A percentile compares a stretch with the other conserved stretches of the same genome.
These are phyloP conservation scores for Vaccinium corymbosum DNA, from an alignment of 148 eudicot species.

Conservation along the genomic window DNA sequence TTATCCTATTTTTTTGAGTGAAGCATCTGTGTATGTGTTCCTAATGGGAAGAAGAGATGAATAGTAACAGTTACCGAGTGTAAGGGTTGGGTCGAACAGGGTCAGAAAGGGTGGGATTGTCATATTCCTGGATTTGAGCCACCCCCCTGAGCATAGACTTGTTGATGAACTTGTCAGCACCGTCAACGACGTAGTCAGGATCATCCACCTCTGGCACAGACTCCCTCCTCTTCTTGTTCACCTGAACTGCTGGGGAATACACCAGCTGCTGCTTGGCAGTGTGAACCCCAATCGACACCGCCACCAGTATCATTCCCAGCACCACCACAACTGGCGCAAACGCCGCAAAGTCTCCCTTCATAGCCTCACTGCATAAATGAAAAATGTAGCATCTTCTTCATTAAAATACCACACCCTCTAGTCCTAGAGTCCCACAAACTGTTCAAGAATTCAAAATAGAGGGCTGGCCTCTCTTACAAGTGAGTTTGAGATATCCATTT, in stretches of 20 bases:
- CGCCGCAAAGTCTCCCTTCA: constrained; percentile 19
- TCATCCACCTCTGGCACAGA: constrained; percentile 25
- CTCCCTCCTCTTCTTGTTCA: constrained; percentile 26
- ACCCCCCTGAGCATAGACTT: constrained; percentile 26
- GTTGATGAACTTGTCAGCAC: constrained; percentile 8
- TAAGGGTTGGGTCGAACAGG: constrained; percentile 9
- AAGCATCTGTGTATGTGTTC: too few species aligned
- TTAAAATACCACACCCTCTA: background rate
- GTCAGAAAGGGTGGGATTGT: background rate
- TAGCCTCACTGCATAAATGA: background rate
- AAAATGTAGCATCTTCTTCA: background rate
- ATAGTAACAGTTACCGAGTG: background rate
- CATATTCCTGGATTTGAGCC: constrained; percentile 19
- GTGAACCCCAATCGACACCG: constrained; percentile 20
- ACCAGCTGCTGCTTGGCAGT: constrained; percentile 24
- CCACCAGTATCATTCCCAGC: constrained; percentile 19
- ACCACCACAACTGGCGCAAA: constrained; percentile 23
- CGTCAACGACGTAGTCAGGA: constrained; percentile 12
- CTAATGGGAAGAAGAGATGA: background rate
- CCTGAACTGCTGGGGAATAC: constrained; percentile 14
- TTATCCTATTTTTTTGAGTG: too few species aligned
- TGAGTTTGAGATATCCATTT: background rate
- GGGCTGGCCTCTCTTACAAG: background rate
- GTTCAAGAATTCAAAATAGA: background rate
- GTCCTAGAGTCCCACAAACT: background rate